Percentiles rank a stretch among this genome's conserved stretches.
These are phyloP conservation scores for Torulaspora maleeae DNA, from an alignment of 805 yeast species.

Conservation along the genomic window DNA sequence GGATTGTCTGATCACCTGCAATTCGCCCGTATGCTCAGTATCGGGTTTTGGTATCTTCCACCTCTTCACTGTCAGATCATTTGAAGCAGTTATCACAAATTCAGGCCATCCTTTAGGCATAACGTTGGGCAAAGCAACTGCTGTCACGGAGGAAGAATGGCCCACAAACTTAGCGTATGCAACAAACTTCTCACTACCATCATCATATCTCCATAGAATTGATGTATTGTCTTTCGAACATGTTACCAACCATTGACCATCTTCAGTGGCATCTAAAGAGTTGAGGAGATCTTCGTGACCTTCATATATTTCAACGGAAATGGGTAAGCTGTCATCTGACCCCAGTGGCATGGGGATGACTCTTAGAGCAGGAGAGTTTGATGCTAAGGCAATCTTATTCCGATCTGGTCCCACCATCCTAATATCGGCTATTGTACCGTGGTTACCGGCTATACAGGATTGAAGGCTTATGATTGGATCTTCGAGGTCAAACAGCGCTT, in stretches of 20 bases:
- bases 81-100: conserved; percentile 76
- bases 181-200: conserved; percentile 38
- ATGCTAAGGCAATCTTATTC: conserved; percentile 71
- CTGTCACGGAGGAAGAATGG: conserved; percentile 82
- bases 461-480: conserved; percentile 39
- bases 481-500: conserved; percentile 28
- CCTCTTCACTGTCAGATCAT: conserved; percentile 78
- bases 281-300: conserved; percentile 87
- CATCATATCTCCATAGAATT: conserved; percentile 70
- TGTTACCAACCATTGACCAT: conserved; percentile 87
- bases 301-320: conserved; percentile 59
- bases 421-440: conserved; percentile 91
- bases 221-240: conserved; percentile 88
- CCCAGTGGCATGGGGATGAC: conserved; percentile 45
- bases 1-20: conserved; percentile 49
- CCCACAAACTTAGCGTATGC: conserved; percentile 68
- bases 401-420: conserved; percentile 63
- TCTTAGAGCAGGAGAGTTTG: conserved; percentile 86
- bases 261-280: conserved; percentile 67
- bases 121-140: conserved; percentile 67
- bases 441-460: conserved; percentile 79
- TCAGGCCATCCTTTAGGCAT: conserved; percentile 46
- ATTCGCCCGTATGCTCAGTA: conserved; percentile 15
- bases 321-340: conserved; percentile 32
- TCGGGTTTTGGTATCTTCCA: conserved; percentile 66